Percentiles rank a stretch among this genome's conserved stretches.
These are phyloP conservation scores for Candida frijolesensis DNA, from an alignment of 1,139 yeast species.

Conservation along the genomic window DNA sequence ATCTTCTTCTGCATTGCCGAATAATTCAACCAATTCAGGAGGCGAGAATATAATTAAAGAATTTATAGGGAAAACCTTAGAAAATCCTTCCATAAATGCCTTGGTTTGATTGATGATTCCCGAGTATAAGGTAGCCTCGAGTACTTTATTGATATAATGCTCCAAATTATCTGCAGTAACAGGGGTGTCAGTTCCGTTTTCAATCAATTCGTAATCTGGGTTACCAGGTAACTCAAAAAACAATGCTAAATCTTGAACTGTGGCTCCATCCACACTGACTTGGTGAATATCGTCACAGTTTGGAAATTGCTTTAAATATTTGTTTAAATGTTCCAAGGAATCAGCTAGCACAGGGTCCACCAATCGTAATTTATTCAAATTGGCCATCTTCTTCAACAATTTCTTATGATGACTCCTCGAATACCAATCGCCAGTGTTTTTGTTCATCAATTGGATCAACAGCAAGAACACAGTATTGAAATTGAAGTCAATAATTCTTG, in stretches of 20 bases:
- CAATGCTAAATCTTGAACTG: constrained; percentile 59
- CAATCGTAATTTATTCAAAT: constrained; percentile 43
- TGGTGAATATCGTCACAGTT: constrained; percentile 18
- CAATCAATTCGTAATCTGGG: constrained; percentile 57
- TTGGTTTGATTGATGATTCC: constrained; percentile 70
- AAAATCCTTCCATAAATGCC: constrained; percentile 80
- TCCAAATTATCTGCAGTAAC: constrained; percentile 61
- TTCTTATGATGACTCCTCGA: constrained; percentile 15
- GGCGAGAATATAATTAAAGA: constrained; percentile 75
- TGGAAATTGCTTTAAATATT: constrained; percentile 38
- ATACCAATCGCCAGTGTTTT: constrained; percentile 9
- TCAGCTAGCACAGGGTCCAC: constrained; percentile 67
- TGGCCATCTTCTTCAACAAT: constrained; percentile 30
- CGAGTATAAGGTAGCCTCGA: constrained; percentile 60
- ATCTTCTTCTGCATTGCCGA: constrained; percentile 76
- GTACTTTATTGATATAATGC: constrained; percentile 56
- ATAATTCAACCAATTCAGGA: constrained; percentile 66
- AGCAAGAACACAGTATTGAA: constrained; percentile 74
- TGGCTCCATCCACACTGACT: constrained; percentile 41
- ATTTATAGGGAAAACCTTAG: constrained; percentile 78
- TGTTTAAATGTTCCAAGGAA: constrained; percentile 57
- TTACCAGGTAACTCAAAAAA: constrained; percentile 71
- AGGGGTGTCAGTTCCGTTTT: constrained; percentile 52
- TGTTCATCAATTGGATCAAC: constrained; percentile 36
- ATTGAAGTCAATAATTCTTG: constrained; percentile 80